Evolutionary conservation across 192 early-diverging fungal genomes (phyloP).

Genomic region (Obelidium mucronatum): DNA sequence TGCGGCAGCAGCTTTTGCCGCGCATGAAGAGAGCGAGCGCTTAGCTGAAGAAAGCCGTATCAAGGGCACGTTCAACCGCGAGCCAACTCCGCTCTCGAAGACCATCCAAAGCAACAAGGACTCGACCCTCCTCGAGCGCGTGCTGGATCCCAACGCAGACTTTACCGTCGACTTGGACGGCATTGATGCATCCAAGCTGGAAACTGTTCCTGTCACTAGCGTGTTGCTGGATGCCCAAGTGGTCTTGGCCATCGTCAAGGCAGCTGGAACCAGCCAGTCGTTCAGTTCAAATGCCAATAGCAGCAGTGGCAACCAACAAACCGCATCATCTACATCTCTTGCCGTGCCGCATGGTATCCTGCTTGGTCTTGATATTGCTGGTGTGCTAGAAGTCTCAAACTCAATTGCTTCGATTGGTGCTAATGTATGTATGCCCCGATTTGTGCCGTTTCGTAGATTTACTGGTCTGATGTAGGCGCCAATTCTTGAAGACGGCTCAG

Average conservation of each 20-base stretch:
- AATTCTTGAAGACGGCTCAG: conserved; percentile 37
- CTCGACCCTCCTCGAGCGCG: not conserved
- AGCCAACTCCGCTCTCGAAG: not conserved
- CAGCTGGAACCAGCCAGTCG: conserved; percentile 64
- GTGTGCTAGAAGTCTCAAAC: conserved; percentile 92
- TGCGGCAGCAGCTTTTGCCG: conserved; percentile 28
- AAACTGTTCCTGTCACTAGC: conserved; percentile 16
- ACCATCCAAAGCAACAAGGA: not conserved
- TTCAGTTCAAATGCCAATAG: no score
- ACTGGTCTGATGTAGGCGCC: not conserved
- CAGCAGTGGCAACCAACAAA: not conserved
- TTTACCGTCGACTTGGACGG: conserved; percentile 51
- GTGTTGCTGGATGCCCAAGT: conserved; percentile 66
- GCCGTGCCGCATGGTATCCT: conserved; percentile 83
- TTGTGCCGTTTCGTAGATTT: not conserved
- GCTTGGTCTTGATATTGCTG: conserved; percentile 90
- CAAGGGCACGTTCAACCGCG: conserved; percentile 9
- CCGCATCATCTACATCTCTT: not conserved
- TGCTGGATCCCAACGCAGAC: conserved; percentile 22
- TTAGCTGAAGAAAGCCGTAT: conserved; percentile 19
- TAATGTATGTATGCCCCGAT: not conserved
- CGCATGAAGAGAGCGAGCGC: conserved; percentile 21
- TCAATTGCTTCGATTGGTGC: conserved; percentile 84
- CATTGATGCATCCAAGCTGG: conserved; percentile 49
- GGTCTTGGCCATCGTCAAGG: conserved; percentile 97